A percentile compares a stretch with the other conserved stretches of the same genome.
Conservation (phyloP, 83 land plant genomes). For the Diphasiastrum complanatum region DNA sequence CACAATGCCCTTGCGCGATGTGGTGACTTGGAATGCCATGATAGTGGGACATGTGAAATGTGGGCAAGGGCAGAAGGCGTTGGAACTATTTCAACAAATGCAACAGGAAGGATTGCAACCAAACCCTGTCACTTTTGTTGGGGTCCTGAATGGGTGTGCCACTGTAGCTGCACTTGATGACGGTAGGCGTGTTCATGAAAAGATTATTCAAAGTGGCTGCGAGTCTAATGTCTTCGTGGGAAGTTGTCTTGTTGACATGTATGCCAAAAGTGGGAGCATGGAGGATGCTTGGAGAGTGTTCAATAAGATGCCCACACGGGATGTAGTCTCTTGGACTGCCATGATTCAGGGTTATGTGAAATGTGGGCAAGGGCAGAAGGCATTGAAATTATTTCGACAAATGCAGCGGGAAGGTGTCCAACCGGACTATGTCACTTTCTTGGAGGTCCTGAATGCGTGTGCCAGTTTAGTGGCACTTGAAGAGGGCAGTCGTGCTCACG, state of each 20-base stretch:
- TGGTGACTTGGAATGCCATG: too few relatives aligned
- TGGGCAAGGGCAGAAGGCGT: too few relatives aligned
- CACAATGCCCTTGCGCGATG: too few relatives aligned
- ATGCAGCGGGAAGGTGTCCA: slow-evolving; percentile 17
- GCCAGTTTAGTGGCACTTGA: slow-evolving; percentile 27
- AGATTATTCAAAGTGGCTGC: too few relatives aligned
- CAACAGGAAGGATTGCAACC: too few relatives aligned
- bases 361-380: slow-evolving; percentile 9
- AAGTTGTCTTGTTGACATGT: not conserved
- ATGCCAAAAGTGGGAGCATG: not conserved
- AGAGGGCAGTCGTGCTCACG: slow-evolving; percentile 26
- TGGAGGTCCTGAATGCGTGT: too few relatives aligned
- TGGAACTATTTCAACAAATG: too few relatives aligned
- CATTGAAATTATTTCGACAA: slow-evolving; percentile 19
- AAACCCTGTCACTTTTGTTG: too few relatives aligned
- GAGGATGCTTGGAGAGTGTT: slow-evolving; percentile 9
- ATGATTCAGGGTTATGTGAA: slow-evolving; percentile 34
- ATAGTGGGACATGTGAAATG: too few relatives aligned
- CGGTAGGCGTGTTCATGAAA: too few relatives aligned
- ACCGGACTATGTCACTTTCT: slow-evolving; percentile 30
- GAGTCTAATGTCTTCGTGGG: slow-evolving; percentile 5
- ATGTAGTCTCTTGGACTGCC: slow-evolving; percentile 38
- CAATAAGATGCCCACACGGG: slow-evolving; percentile 19
- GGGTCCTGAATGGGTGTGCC: too few relatives aligned
- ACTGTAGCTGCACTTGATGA: too few relatives aligned